Percentiles rank a stretch among this genome's conserved stretches.
phyloP scores from a whole-genome alignment of 257 asterid genomes.

The Vinca minor region DNA sequence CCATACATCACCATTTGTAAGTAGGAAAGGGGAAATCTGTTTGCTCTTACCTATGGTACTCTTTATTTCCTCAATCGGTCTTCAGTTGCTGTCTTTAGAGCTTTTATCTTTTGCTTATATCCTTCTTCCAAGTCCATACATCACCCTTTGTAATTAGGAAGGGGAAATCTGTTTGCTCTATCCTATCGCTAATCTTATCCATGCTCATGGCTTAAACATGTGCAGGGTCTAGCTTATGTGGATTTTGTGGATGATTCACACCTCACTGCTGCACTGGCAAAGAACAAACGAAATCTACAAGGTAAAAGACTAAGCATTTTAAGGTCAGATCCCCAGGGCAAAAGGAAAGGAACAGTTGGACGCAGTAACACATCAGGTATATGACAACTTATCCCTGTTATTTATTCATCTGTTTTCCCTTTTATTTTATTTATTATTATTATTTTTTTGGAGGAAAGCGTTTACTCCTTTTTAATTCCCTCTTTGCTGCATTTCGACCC shows the following conservation, averaged over 20 bases:
- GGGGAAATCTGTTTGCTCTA: too few species aligned
- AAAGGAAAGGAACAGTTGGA: slow-evolving; percentile 37
- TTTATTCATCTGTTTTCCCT: slow-evolving; percentile 4
- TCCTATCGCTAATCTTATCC: neutral
- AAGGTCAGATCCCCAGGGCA: slow-evolving; percentile 68
- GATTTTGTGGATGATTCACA: slow-evolving; percentile 77
- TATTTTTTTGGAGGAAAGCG: too few species aligned
- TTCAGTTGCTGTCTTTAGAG: too few species aligned
- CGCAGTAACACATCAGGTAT: slow-evolving; percentile 35
- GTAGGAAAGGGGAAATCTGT: too few species aligned
- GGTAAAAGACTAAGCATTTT: slow-evolving; percentile 67
- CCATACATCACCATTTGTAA: too few species aligned
- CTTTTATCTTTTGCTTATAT: too few species aligned
- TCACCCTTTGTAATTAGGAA: too few species aligned
- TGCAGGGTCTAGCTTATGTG: slow-evolving; percentile 87
- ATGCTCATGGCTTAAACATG: slow-evolving; percentile 15
- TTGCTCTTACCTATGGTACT: too few species aligned
- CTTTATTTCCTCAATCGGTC: neutral
- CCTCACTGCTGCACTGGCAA: slow-evolving; percentile 66
- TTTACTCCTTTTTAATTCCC: neutral
- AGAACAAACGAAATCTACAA: slow-evolving; percentile 49
- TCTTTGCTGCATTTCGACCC: neutral
- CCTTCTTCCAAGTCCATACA: too few species aligned
- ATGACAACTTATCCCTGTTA: neutral
- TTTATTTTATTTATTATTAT: too few species aligned